phyloP scores from a whole-genome alignment of 306 rosid species.

The Quillaja saponaria region DNA sequence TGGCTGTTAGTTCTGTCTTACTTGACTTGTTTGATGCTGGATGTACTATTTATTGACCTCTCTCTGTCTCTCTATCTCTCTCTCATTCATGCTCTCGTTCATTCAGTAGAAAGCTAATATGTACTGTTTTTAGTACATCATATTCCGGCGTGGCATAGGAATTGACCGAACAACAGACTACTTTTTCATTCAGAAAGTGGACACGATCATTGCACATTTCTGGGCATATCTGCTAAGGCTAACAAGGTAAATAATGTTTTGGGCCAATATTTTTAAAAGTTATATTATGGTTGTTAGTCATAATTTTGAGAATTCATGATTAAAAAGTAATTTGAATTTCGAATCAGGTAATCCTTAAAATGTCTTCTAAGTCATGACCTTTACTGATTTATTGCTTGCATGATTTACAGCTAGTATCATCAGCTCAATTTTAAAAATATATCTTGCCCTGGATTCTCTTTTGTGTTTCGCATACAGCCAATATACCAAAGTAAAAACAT shows the following conservation, averaged over 20 bases:
- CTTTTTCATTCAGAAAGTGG: slow-evolving; percentile 92
- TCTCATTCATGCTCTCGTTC: slow-evolving; percentile 2
- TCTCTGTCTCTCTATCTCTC: background rate
- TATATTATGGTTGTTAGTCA: slow-evolving; percentile 11
- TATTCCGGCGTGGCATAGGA: slow-evolving; percentile 91
- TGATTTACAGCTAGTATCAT: background rate
- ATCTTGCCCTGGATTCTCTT: background rate
- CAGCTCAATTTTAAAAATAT: slow-evolving; percentile 9
- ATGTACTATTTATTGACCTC: background rate
- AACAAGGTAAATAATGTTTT: slow-evolving; percentile 52
- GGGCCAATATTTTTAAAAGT: slow-evolving; percentile 6
- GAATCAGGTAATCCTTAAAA: slow-evolving; percentile 18
- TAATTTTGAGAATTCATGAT: slow-evolving; percentile 17
- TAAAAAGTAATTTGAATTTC: slow-evolving; percentile 22
- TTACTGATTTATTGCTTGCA: background rate
- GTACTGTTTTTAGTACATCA: slow-evolving; percentile 63
- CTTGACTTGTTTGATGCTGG: slow-evolving; percentile 18
- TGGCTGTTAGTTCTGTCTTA: slow-evolving; percentile 7
- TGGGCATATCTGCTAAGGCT: slow-evolving; percentile 70
- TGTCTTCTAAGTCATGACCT: background rate
- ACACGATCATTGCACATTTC: slow-evolving; percentile 72
- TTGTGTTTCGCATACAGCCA: slow-evolving; percentile 1
- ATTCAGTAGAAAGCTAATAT: slow-evolving; percentile 33
- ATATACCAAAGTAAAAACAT: slow-evolving; percentile 3
- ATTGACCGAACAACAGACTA: slow-evolving; percentile 74